Percentiles rank a stretch among this genome's conserved stretches.
phyloP scores from a whole-genome alignment of 1,284 basidiomycete genomes.

The Moniliella sp. region DNA sequence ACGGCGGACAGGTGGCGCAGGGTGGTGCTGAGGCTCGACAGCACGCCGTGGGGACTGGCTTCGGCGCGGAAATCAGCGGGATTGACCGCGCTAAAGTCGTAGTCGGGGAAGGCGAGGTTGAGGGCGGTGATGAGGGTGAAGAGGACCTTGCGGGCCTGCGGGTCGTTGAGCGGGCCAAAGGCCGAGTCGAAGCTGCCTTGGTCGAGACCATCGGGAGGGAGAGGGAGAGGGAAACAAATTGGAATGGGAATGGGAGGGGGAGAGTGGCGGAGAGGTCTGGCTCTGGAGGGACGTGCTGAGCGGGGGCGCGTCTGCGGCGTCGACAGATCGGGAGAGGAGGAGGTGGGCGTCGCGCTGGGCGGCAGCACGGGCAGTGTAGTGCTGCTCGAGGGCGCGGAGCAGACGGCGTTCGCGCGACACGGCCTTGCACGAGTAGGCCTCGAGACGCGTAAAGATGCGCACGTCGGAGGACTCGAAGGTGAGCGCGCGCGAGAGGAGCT shows the following conservation, averaged over 20 bases:
- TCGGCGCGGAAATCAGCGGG: conserved; percentile 62
- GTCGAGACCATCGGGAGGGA: no score
- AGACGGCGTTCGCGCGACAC: conserved; percentile 89
- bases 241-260: no score
- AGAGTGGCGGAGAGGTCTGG: no score
- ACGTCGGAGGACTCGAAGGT: conserved; percentile 55
- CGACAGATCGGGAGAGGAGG: no score
- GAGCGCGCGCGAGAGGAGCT: conserved; percentile 57
- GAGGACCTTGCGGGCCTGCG: conserved; percentile 68
- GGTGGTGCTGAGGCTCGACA: conserved; percentile 27
- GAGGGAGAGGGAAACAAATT: no score
- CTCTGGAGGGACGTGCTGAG: no score
- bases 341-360: no score
- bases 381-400: conserved; percentile 52
- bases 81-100: conserved; percentile 81
- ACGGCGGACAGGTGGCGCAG: conserved; percentile 24
- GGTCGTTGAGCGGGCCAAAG: no score
- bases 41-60: conserved; percentile 30
- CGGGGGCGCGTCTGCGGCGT: no score
- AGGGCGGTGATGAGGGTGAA: conserved; percentile 86
- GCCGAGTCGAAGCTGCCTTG: no score
- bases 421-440: conserved; percentile 93
- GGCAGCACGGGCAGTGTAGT: no score
- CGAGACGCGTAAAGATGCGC: conserved; percentile 71
- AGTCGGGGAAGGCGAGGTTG: conserved; percentile 88